These are phyloP conservation scores for Entomortierella lignicola DNA, from an alignment of 192 early-diverging fungal genomes.

Conservation along the genomic window DNA sequence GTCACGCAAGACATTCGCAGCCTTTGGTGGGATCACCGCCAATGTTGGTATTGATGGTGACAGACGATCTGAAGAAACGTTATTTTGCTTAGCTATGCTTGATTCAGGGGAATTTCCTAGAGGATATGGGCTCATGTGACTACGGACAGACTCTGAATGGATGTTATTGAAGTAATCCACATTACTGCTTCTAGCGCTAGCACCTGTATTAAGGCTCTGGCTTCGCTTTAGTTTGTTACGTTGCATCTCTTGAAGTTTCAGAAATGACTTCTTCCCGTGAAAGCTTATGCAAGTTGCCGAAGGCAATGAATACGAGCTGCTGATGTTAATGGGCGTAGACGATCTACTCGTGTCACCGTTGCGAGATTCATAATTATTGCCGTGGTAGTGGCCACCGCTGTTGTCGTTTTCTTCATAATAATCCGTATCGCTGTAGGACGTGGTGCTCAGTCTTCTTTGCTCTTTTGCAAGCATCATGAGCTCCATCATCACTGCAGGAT, in stretches of 20 bases:
- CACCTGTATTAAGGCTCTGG: neutral
- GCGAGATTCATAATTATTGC: neutral
- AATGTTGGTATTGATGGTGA: neutral
- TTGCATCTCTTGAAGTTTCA: slow-evolving; percentile 14
- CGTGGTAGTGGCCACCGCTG: neutral
- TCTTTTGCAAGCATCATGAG: slow-evolving; percentile 8
- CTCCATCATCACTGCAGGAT: slow-evolving; percentile 12
- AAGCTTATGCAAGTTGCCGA: neutral
- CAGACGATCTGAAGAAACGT: neutral
- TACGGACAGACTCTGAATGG: neutral
- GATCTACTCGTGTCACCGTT: neutral
- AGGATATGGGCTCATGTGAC: neutral
- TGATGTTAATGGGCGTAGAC: neutral
- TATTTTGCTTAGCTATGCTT: neutral
- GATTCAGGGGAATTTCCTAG: neutral
- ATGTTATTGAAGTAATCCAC: neutral
- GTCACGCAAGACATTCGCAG: slow-evolving; percentile 1
- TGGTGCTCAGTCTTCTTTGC: neutral
- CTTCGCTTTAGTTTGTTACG: neutral
- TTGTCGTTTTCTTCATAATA: neutral
- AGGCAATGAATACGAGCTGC: neutral
- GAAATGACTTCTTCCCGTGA: slow-evolving; percentile 20
- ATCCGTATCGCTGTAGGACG: neutral
- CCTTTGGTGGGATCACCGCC: slow-evolving; percentile 2
- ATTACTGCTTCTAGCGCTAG: neutral